A percentile compares a stretch with the other conserved stretches of the same genome.
phyloP scores from a whole-genome alignment of 2,329 filamentous ascomycete species.

The Ascosphaera pollenicola region DNA sequence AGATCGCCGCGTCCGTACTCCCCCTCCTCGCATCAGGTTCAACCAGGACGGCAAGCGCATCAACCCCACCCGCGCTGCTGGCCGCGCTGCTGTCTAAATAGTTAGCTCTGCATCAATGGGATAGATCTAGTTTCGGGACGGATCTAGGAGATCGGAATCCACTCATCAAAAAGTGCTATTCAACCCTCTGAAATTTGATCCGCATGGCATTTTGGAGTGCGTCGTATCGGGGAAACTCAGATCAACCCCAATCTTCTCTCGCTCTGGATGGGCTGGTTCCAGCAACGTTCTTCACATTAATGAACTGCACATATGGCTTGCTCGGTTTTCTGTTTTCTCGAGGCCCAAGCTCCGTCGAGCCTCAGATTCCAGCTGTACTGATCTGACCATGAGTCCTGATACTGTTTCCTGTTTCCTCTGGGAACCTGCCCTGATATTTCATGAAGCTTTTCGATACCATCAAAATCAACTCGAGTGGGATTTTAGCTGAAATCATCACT shows the following conservation, averaged over 20 bases:
- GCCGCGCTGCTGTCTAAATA: not conserved
- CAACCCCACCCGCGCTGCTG: conserved; percentile 54
- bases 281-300: too few relatives aligned
- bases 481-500: too few relatives aligned
- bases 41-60: conserved; percentile 99
- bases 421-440: too few relatives aligned
- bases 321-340: not conserved
- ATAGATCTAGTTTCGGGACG: conserved; percentile 1
- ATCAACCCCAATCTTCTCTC: too few relatives aligned
- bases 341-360: too few relatives aligned
- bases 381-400: too few relatives aligned
- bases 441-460: too few relatives aligned
- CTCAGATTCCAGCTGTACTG: too few relatives aligned
- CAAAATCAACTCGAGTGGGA: not conserved
- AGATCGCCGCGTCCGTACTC: conserved; percentile 96
- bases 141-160: conserved; percentile 1
- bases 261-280: too few relatives aligned
- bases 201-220: not conserved
- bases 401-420: too few relatives aligned
- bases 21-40: conserved; percentile 92
- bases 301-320: too few relatives aligned
- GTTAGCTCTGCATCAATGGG: not conserved
- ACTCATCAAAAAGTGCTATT: conserved; percentile 1
- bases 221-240: too few relatives aligned
- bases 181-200: not conserved